These are phyloP conservation scores for Herpotrichia juniperi DNA, from an alignment of 2,329 filamentous ascomycete genomes.

Conservation along the genomic window DNA sequence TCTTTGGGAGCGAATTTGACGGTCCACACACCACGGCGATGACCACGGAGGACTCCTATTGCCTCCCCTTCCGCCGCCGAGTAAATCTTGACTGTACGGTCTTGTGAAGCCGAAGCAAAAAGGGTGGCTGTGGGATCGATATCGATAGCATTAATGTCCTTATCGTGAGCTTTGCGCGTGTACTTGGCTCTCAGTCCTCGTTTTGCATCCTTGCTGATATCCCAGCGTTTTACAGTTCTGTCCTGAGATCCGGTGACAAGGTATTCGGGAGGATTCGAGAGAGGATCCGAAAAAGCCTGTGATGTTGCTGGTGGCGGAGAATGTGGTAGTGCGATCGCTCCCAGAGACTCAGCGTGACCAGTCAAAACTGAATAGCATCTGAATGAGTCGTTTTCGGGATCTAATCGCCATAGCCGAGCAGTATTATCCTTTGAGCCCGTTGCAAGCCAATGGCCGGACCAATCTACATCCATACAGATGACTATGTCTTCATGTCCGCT, in stretches of 20 bases:
- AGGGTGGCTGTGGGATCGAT: conserved; percentile 75
- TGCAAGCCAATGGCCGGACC: conserved; percentile 95
- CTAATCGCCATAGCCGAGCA: conserved; percentile 86
- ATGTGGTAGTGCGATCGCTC: conserved; percentile 84
- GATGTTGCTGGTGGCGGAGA: conserved; percentile 70
- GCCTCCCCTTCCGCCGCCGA: conserved; percentile 88
- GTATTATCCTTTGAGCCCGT: conserved; percentile 98
- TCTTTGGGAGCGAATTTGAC: conserved; percentile 85
- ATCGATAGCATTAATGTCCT: conserved; percentile 96
- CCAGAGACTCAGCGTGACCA: conserved; percentile 92
- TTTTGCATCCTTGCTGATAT: conserved; percentile 62
- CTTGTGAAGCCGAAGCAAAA: conserved; percentile 95
- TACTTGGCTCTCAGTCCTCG: conserved; percentile 72
- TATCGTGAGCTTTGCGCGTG: conserved; percentile 95
- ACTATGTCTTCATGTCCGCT: conserved; percentile 95
- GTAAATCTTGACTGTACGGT: conserved; percentile 97
- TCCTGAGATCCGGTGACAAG: conserved; percentile 93
- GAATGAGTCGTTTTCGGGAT: conserved; percentile 75
- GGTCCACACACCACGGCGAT: conserved; percentile 95
- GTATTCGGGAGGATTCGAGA: conserved; percentile 81
- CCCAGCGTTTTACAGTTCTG: conserved; percentile 93
- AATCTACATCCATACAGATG: conserved; percentile 91
- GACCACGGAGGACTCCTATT: conserved; percentile 87
- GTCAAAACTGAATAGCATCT: conserved; percentile 82
- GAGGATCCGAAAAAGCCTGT: conserved; percentile 72